phyloP scores from a whole-genome alignment of 2,329 filamentous ascomycete genomes.

The Cercospora zeina region DNA sequence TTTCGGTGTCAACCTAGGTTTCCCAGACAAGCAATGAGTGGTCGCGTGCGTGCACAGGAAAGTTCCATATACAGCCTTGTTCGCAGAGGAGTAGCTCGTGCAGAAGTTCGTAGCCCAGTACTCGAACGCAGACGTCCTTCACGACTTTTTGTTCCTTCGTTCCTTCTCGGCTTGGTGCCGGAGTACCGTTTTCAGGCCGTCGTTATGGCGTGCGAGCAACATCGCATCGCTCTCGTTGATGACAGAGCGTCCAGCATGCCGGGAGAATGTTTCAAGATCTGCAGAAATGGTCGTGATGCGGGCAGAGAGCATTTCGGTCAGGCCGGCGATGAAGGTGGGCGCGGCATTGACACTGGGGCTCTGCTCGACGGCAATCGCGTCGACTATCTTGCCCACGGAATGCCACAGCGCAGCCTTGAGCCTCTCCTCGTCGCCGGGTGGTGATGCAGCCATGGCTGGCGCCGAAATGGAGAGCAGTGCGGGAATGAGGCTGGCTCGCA shows the following conservation, averaged over 20 bases:
- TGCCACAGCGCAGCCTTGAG: conserved; percentile 85
- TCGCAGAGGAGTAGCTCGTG: neutral
- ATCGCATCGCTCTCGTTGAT: conserved; percentile 85
- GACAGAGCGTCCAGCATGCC: conserved; percentile 77
- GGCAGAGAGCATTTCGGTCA: conserved; percentile 84
- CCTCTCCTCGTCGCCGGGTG: conserved; percentile 54
- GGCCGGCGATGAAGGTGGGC: conserved; percentile 51
- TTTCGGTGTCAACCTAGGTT: conserved; percentile 52
- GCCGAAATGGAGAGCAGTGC: neutral
- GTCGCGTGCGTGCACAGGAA: neutral
- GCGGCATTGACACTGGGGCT: conserved; percentile 73
- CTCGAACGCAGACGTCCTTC: neutral
- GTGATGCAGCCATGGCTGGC: conserved; percentile 18
- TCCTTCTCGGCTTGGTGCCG: conserved; percentile 63
- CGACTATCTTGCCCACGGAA: conserved; percentile 80
- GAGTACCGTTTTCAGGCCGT: conserved; percentile 76
- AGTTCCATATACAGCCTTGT: conserved; percentile 1
- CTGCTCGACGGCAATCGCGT: conserved; percentile 72
- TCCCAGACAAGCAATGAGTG: conserved; percentile 49
- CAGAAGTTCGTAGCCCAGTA: neutral
- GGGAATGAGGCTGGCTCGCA: conserved; percentile 7
- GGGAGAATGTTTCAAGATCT: conserved; percentile 66
- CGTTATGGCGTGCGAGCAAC: conserved; percentile 81
- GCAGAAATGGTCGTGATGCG: conserved; percentile 59
- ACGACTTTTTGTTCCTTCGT: conserved; percentile 26